These are phyloP conservation scores for Houttuynia cordata DNA, from an alignment of 164 flowering plant genomes.

Conservation along the genomic window DNA sequence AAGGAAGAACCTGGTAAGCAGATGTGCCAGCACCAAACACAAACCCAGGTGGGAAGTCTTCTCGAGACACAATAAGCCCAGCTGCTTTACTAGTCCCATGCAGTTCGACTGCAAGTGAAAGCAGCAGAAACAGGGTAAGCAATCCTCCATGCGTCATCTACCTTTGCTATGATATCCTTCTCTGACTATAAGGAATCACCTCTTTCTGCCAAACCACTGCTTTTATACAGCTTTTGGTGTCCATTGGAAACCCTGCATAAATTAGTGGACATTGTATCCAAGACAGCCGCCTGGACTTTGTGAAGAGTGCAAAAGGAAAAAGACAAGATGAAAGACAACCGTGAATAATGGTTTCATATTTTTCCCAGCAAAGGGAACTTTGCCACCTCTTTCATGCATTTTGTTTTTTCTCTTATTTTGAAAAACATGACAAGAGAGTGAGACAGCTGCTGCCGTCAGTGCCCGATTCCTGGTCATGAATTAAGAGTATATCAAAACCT, in stretches of 20 bases:
- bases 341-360: background rate
- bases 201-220: background rate
- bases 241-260: too few species aligned
- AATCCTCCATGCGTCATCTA: background rate
- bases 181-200: background rate
- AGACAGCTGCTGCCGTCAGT: too few species aligned
- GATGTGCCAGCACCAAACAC: slow-evolving; percentile 14
- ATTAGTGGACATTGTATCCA: background rate
- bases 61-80: background rate
- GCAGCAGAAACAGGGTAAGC: background rate
- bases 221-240: too few species aligned
- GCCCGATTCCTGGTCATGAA: too few species aligned
- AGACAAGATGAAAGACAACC: too few species aligned
- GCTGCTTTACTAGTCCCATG: background rate
- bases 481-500: too few species aligned
- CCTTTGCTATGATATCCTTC: background rate
- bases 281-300: too few species aligned
- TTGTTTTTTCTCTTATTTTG: too few species aligned
- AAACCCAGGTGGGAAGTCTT: slow-evolving; percentile 11
- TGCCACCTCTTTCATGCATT: background rate
- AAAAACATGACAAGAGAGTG: too few species aligned
- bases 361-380: background rate
- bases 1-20: slow-evolving; percentile 9
- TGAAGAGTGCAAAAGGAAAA: too few species aligned
- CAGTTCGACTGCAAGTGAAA: background rate